A percentile compares a stretch with the other conserved stretches of the same genome.
phyloP scores from a whole-genome alignment of 2,329 filamentous ascomycete genomes.

The Pseudocercospora fuligena region DNA sequence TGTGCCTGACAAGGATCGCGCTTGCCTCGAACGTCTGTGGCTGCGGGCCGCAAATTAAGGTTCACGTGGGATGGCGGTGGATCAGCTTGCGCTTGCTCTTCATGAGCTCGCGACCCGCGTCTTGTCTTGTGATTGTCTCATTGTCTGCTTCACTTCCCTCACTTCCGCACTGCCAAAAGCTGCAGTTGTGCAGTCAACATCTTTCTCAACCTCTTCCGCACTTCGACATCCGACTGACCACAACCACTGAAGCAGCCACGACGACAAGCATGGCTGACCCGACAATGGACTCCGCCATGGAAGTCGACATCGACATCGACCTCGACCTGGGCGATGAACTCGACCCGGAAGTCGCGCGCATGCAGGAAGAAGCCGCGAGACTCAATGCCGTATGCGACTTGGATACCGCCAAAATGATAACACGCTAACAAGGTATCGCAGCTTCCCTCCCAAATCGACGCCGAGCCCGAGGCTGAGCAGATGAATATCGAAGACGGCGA shows the following conservation, averaged over 20 bases:
- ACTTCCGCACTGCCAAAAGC: background rate
- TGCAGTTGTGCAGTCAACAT: background rate
- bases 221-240: background rate
- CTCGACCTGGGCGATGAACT: slow-evolving; percentile 41
- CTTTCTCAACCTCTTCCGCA: background rate
- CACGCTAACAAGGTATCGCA: slow-evolving; percentile 27
- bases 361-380: slow-evolving; percentile 38
- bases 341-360: slow-evolving; percentile 40
- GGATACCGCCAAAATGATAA: slow-evolving; percentile 1
- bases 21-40: background rate
- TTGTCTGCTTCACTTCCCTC: background rate
- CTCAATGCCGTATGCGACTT: slow-evolving; percentile 34
- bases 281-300: slow-evolving; percentile 25
- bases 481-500: slow-evolving; percentile 41
- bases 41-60: no score
- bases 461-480: slow-evolving; percentile 31
- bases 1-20: background rate
- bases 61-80: background rate
- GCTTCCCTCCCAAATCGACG: slow-evolving; percentile 27
- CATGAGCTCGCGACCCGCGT: background rate
- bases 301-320: slow-evolving; percentile 33
- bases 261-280: slow-evolving; percentile 9
- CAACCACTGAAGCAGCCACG: slow-evolving; percentile 7
- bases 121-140: background rate
- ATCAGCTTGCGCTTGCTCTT: background rate